These are phyloP conservation scores for Boechera stricta DNA, from an alignment of 345 rosid species.

Conservation along the genomic window DNA sequence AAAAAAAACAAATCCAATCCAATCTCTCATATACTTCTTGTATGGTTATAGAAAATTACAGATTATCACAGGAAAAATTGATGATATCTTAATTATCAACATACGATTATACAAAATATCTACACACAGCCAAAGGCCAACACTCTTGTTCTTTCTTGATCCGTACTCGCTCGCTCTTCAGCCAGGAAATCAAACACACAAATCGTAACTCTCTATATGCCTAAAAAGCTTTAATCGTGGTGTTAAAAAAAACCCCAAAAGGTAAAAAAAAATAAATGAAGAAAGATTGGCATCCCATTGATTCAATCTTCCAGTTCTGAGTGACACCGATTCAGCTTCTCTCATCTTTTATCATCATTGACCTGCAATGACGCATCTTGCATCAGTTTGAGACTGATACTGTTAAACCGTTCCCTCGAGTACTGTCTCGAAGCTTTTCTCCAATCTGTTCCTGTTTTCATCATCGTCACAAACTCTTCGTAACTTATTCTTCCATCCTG, in stretches of 20 bases:
- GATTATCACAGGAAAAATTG: conserved; percentile 16
- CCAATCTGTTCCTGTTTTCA: conserved; percentile 99
- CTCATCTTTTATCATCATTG: conserved; percentile 44
- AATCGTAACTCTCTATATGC: conserved; percentile 20
- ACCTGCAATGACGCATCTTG: conserved; percentile 77
- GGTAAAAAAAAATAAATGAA: conserved; percentile 25
- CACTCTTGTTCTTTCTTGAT: conserved; percentile 25
- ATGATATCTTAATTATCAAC: conserved; percentile 10
- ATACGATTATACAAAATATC: conserved; percentile 34
- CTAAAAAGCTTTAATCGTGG: conserved; percentile 27
- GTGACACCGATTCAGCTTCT: conserved; percentile 1
- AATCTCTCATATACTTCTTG: conserved; percentile 15
- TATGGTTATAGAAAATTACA: conserved; percentile 30
- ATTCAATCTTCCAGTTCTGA: conserved; percentile 24
- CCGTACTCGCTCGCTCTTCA: conserved; percentile 13
- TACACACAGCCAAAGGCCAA: conserved; percentile 37
- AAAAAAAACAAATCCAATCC: neutral
- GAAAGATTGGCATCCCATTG: conserved; percentile 32
- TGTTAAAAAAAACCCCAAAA: neutral
- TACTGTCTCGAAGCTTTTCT: conserved; percentile 97
- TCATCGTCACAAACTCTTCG: conserved; percentile 86
- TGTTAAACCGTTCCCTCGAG: conserved; percentile 89
- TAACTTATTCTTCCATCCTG: conserved; percentile 95
- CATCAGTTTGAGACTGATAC: conserved; percentile 77
- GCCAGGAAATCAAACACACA: conserved; percentile 26